Evolutionary conservation across 2,329 filamentous ascomycete genomes (phyloP), one percentile per base, ranked within the genome.

Genomic region (Pseudocercospora ulei): DNA sequence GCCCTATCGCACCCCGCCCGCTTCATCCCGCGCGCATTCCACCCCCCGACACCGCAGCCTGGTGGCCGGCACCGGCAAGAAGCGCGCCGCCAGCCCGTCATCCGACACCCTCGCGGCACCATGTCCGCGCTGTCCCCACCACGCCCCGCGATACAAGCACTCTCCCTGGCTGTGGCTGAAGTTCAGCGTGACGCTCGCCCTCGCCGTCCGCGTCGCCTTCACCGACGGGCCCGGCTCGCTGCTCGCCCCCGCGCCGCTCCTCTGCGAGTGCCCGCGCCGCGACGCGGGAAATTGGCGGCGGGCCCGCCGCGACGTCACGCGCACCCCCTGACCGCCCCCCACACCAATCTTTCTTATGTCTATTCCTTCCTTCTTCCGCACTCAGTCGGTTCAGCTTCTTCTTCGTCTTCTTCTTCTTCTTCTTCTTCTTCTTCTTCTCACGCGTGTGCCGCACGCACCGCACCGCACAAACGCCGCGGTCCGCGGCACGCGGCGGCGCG

Each of bases 171-270:
- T 68, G 23, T 70, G 67, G 67, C 54, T 67, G 22, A 66, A 64
- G 43, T 69, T 70, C 47, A 66, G 62, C 6, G 51, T 69, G 34
- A 65, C 65, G 8, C 55, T 70, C 27, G 62, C 66, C 25, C 57
- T 69, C 41, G 67, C 67, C 7, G 59, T 70, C 27, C 66, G 66
- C n/a, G 57, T 66, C 2, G 67, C 67, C 5, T 58, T 70, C 27
- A 63, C 60, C 34, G 57, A 68, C 36, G 67, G 67, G 2, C 67
- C 67, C 9, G 65, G 54, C 9, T 58, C 54, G 35, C 53, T 68
- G 44, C 39, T 68, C 29, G 47, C 44, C 17, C 43, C 45, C 19
- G 43, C 44, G 5, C 23, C n/a, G n/a, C n/a, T n/a, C n/a, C 31
- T 45, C 7, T 47, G 47, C 18, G 36, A 35, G 20, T 49, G 46